Conservation (phyloP, 2,329 filamentous ascomycete genomes). For the Zymoseptoria ardabiliae region DNA sequence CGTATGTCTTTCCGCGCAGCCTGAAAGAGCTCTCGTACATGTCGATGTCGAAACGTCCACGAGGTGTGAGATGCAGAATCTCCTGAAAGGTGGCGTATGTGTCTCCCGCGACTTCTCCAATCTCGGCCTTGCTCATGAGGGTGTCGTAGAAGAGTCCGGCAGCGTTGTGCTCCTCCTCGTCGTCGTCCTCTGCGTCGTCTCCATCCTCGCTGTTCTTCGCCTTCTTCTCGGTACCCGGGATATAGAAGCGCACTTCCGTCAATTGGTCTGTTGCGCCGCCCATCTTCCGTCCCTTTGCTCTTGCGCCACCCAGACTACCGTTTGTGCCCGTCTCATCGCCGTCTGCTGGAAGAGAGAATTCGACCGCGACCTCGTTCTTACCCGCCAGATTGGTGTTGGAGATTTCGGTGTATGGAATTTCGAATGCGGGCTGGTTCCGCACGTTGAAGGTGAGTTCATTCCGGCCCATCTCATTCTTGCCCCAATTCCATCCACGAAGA, state of each 20-base stretch:
- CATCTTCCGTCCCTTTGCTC: conserved; percentile 76
- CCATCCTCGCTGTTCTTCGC: conserved; percentile 64
- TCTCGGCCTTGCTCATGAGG: conserved; percentile 96
- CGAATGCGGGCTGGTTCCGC: conserved; percentile 91
- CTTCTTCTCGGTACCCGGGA: conserved; percentile 77
- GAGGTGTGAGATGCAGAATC: conserved; percentile 90
- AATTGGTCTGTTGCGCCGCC: conserved; percentile 85
- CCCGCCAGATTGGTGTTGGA: conserved; percentile 96
- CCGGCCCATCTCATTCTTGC: conserved; percentile 94
- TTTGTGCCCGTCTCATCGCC: conserved; percentile 66
- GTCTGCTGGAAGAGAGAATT: conserved; percentile 73
- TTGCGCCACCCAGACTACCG: conserved; percentile 64
- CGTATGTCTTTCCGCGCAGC: conserved; percentile 95
- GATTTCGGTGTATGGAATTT: conserved; percentile 94
- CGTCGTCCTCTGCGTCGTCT: conserved; percentile 47
- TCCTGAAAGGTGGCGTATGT: conserved; percentile 97
- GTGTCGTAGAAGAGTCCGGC: conserved; percentile 98
- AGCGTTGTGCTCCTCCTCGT: conserved; percentile 78
- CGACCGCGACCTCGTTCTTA: conserved; percentile 94
- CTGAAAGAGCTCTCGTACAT: conserved; percentile 99
- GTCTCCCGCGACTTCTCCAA: conserved; percentile 97
- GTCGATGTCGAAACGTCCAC: conserved; percentile 98
- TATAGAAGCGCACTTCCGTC: conserved; percentile 98
- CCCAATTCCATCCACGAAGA: conserved; percentile 97
- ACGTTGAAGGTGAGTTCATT: conserved; percentile 94